Conservation (phyloP, 2,329 filamentous ascomycete species). For the Sporothrix brasiliensis region DNA sequence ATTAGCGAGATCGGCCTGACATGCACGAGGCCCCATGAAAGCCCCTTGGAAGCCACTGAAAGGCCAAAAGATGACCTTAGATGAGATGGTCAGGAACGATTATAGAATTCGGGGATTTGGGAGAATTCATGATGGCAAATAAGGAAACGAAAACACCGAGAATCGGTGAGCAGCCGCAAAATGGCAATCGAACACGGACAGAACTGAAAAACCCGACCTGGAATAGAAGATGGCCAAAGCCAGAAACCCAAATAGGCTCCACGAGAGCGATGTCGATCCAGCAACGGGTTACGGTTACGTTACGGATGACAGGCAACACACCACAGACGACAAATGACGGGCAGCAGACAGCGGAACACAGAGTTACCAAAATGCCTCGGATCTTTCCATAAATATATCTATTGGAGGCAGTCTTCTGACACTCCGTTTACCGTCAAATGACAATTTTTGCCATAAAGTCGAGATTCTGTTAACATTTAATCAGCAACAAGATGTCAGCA, state of each 20-base stretch:
- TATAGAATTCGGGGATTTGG: neutral
- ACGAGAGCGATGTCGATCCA: constrained; percentile 6
- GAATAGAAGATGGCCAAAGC: too few relatives aligned
- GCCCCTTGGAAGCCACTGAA: neutral
- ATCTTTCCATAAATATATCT: neutral
- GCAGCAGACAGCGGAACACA: neutral
- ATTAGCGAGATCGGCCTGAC: constrained; percentile 10
- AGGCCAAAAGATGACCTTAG: neutral
- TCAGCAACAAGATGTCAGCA: neutral
- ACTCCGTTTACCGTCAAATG: too few relatives aligned
- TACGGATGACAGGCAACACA: too few relatives aligned
- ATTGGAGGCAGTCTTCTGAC: too few relatives aligned
- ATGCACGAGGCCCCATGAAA: neutral
- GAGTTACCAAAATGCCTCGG: neutral
- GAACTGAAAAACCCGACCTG: neutral
- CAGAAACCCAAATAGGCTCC: too few relatives aligned
- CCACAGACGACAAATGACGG: neutral
- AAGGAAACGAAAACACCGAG: neutral
- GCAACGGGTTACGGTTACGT: neutral
- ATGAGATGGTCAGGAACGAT: neutral
- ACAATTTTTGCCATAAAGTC: too few relatives aligned
- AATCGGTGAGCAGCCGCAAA: neutral
- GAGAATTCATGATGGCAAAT: neutral
- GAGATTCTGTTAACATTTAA: neutral
- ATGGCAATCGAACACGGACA: neutral